Evolutionary conservation across 495 filamentous ascomycete species (phyloP), one percentile per base, ranked within the genome.

Genomic region (Podospora tetraspora): DNA sequence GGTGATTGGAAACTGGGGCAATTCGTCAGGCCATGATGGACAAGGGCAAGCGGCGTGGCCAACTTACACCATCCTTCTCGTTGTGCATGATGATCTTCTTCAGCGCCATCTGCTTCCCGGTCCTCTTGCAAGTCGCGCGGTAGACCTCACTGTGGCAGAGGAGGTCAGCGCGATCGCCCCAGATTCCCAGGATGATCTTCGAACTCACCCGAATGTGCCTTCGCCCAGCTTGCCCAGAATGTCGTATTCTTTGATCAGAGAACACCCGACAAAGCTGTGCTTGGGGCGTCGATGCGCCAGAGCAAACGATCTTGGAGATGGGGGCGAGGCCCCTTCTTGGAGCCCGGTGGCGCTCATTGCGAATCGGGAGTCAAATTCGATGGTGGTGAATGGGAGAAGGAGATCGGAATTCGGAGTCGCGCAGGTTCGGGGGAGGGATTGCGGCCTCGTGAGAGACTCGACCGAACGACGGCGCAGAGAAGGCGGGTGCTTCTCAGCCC

Each of bases 11-110:
- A 93, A 92, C 80, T 87, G 66, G n/a, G 34, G 29, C 52, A 27
- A 8, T 25, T 12, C 5, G 64, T 72, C 62, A 70, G 69, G 34
- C 8, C 12, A 16, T n/a, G 29, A 16, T 8, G 63, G 27, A 29
- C 52, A 52, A 4, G n/a, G 43, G 23, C 10, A 63, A 37, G 57
- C 10, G 24, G 30, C 34, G 13, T 12, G 4, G 61, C 52, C 62
- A 57, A 81, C 87, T 75, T 74, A 91, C 90, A 34, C 90, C 90
- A 79, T 93, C 90, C 74, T 92, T 92, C 78, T 92, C 90, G 76
- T 92, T 91, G 70, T 92, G 91, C 89, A 92, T 92, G 62, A 93
- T 84, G 69, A 93, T 93, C 85, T 99, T 98, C 85, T 99, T 99
- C 73, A 99, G 74, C 3, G 95, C 95, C 58, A 97, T 89, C 29